Base-by-base conservation (phyloP, 805 yeast genomes). In the Lipomyces yamadae region DNA sequence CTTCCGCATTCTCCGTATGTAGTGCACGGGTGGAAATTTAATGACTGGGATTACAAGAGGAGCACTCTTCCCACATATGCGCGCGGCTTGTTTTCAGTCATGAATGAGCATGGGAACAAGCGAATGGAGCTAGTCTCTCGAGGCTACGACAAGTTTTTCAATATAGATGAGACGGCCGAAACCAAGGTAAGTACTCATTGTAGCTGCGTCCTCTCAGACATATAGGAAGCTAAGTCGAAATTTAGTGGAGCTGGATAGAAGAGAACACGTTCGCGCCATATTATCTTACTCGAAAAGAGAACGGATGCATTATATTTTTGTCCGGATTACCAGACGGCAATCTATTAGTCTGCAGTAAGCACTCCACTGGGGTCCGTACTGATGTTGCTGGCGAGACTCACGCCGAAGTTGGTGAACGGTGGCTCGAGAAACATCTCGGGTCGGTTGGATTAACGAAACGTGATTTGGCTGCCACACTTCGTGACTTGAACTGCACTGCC, bases 131-230 rank as follows among this genome's bases (percentile, higher is more conserved):
- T 95, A 30, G 86, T 86, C 1, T 87, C 88, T 1, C 81, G 99
- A 72, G 99, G 99, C 0, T 95, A 95, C 76, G 95, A 95, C 77
- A 95, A 95, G 78, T 95, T 95, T 77, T 95, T 92, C 83, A 94
- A 90, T 74, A 80, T 92, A 2, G 85, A 82, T 68, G 99, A 95
- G 76, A 81, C 84, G 1, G 70, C 78, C 0, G 69, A 70, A 4
- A 88, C 96, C 0, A 83, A 80, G 58, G 72, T 70, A 65, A 35
- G 72, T 70, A 65, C 30, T 62, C 30, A n/a, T n/a, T 13, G n/a
- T 56, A 29, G 32, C 5, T 33, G 29, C 34, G 2, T 62, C 13
- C 37, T 60, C 15, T n/a, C 54, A 33, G 32, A 6, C 42, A 29
- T 18, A 18, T 37, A 29, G 48, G 34, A 18, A 10, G 35, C 64